phyloP scores from a whole-genome alignment of 1,139 yeast genomes.

The Wickerhamomyces sp. region DNA sequence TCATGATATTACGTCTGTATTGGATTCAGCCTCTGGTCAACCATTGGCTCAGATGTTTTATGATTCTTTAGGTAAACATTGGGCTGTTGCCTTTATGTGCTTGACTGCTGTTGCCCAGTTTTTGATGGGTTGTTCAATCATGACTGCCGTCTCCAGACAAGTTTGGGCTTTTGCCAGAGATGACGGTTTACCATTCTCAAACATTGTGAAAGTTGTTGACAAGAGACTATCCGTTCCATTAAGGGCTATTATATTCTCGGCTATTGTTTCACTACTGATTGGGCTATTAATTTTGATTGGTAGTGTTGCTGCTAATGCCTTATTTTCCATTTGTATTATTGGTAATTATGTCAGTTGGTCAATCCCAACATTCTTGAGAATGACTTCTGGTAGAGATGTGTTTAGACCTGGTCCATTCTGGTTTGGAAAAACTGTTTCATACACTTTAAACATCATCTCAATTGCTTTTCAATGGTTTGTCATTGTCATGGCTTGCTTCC shows the following conservation, averaged over 20 bases:
- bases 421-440: constrained; percentile 46
- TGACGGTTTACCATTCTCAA: constrained; percentile 40
- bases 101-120: constrained; percentile 53
- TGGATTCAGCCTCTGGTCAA: constrained; percentile 43
- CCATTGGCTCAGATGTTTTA: constrained; percentile 60
- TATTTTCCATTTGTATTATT: constrained; percentile 48
- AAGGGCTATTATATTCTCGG: constrained; percentile 49
- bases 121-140: constrained; percentile 55
- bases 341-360: constrained; percentile 56
- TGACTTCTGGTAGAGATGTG: constrained; percentile 36
- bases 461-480: constrained; percentile 34
- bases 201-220: constrained; percentile 45
- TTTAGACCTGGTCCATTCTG: constrained; percentile 68
- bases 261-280: constrained; percentile 39
- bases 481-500: constrained; percentile 42
- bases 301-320: constrained; percentile 49
- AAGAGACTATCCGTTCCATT: constrained; percentile 46
- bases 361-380: constrained; percentile 44
- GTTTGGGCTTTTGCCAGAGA: constrained; percentile 47
- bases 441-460: constrained; percentile 35
- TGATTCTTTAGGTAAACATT: constrained; percentile 58
- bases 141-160: constrained; percentile 42
- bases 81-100: constrained; percentile 62
- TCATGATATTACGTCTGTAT: constrained; percentile 41
- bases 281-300: constrained; percentile 55